phyloP scores from a whole-genome alignment of 148 eudicot species.

The Vaccinium myrtillus region DNA sequence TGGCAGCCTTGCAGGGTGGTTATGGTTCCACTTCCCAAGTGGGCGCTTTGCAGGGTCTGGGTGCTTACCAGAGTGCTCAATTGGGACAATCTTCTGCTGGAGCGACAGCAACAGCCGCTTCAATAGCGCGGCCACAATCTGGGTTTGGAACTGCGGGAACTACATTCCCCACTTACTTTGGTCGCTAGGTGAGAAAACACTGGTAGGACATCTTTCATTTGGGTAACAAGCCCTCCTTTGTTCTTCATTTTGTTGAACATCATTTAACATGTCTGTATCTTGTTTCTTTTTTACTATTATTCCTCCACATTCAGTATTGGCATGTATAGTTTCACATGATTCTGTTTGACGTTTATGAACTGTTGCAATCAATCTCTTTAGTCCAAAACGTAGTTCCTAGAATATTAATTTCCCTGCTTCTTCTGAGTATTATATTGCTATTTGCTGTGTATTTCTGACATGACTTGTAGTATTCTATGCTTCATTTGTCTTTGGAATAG shows the following conservation, averaged over 20 bases:
- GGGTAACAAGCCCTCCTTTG: not conserved
- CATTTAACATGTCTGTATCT: not conserved
- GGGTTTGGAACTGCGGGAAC: slow-evolving; percentile 27
- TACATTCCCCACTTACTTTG: slow-evolving; percentile 23
- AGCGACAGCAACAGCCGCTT: slow-evolving; percentile 17
- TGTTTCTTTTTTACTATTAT: not conserved
- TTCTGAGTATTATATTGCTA: not conserved
- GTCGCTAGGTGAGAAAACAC: slow-evolving; percentile 33
- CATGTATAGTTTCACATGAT: not conserved
- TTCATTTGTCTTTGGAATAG: not conserved
- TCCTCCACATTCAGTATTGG: not conserved
- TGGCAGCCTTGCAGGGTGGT: slow-evolving; percentile 26
- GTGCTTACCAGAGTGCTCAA: slow-evolving; percentile 37
- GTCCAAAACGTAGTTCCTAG: not conserved
- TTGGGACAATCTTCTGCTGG: slow-evolving; percentile 34
- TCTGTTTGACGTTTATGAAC: not conserved
- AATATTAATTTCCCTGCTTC: not conserved
- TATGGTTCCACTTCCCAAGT: slow-evolving; percentile 32
- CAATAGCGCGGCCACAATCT: slow-evolving; percentile 21
- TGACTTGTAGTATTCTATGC: not conserved
- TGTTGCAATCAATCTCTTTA: not conserved
- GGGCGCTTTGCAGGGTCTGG: slow-evolving; percentile 37
- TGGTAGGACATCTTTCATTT: not conserved
- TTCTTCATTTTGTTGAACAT: not conserved
- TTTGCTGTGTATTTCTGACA: not conserved